Conservation (phyloP, 345 rosid species). For the Adansonia digitata region DNA sequence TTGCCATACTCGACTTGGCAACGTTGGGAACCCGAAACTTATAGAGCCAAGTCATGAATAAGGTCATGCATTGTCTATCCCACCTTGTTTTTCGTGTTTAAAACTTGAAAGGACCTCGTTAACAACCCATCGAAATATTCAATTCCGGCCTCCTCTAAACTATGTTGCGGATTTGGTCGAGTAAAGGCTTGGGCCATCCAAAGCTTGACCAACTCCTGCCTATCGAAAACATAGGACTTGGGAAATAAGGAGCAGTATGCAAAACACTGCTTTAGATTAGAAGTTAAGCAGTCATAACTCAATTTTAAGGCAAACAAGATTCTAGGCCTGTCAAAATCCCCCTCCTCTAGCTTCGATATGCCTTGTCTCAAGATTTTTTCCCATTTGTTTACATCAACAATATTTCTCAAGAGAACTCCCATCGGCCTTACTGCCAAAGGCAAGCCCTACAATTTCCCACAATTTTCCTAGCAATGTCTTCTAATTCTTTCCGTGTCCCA, state of each 20-base stretch:
- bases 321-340: not conserved
- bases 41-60: slow-evolving; percentile 27
- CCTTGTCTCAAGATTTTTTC: not conserved
- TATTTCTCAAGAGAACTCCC: slow-evolving; percentile 21
- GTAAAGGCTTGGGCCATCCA: slow-evolving; percentile 25
- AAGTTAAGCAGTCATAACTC: slow-evolving; percentile 23
- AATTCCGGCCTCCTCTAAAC: slow-evolving; percentile 11
- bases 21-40: slow-evolving; percentile 16
- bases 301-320: slow-evolving; percentile 19
- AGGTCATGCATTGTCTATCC: slow-evolving; percentile 32
- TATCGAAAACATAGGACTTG: slow-evolving; percentile 16
- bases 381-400: slow-evolving; percentile 8
- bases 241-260: slow-evolving; percentile 28
- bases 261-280: slow-evolving; percentile 10
- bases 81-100: not conserved
- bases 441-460: slow-evolving; percentile 25
- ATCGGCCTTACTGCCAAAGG: slow-evolving; percentile 25
- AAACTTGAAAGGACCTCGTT: slow-evolving; percentile 26
- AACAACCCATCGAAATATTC: slow-evolving; percentile 23
- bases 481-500: not conserved
- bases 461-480: slow-evolving; percentile 14
- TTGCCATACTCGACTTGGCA: slow-evolving; percentile 14
- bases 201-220: slow-evolving; percentile 20
- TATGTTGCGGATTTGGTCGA: not conserved
- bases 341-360: slow-evolving; percentile 8